Conservation (phyloP, 371 early-diverging fungal genomes). For the Synchytrium microbalum region DNA sequence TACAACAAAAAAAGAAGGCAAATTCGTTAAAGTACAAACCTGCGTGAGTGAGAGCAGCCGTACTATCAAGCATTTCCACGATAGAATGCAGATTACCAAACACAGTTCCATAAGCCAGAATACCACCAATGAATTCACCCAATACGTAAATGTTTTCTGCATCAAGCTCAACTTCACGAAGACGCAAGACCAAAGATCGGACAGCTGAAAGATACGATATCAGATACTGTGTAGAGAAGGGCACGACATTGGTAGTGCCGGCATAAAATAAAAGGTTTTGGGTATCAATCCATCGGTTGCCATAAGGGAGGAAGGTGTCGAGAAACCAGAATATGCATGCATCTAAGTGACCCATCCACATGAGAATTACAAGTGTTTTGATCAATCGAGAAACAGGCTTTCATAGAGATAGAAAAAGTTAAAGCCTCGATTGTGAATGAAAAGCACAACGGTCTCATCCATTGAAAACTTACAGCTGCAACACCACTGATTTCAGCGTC, state of each 20-base stretch:
- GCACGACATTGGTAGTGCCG: slow-evolving; percentile 1
- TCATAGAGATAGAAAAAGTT: neutral
- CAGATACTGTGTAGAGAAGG: slow-evolving; percentile 23
- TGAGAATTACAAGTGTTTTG: slow-evolving; percentile 28
- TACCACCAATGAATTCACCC: slow-evolving; percentile 28
- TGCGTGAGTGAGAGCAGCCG: slow-evolving; percentile 23
- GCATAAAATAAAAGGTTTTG: neutral
- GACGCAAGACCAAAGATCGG: slow-evolving; percentile 19
- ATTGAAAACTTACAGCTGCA: slow-evolving; percentile 16
- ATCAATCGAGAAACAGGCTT: slow-evolving; percentile 27
- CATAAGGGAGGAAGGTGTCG: slow-evolving; percentile 14
- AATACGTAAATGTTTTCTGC: slow-evolving; percentile 27
- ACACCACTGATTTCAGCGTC: slow-evolving; percentile 11
- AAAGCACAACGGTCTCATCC: neutral
- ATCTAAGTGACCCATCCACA: slow-evolving; percentile 27
- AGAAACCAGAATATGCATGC: slow-evolving; percentile 30
- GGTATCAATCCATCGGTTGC: slow-evolving; percentile 23
- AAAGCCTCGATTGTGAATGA: neutral
- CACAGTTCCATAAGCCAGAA: slow-evolving; percentile 31
- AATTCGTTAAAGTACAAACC: slow-evolving; percentile 12
- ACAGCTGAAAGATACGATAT: slow-evolving; percentile 23
- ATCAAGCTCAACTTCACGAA: slow-evolving; percentile 15
- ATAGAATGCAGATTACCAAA: slow-evolving; percentile 30
- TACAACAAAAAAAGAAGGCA: slow-evolving; percentile 4
- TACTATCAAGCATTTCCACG: slow-evolving; percentile 28